Evolutionary conservation across 176 grass and related monocot species (phyloP), one percentile per base, ranked within the genome.

Genomic region (Hordeum marinum): DNA sequence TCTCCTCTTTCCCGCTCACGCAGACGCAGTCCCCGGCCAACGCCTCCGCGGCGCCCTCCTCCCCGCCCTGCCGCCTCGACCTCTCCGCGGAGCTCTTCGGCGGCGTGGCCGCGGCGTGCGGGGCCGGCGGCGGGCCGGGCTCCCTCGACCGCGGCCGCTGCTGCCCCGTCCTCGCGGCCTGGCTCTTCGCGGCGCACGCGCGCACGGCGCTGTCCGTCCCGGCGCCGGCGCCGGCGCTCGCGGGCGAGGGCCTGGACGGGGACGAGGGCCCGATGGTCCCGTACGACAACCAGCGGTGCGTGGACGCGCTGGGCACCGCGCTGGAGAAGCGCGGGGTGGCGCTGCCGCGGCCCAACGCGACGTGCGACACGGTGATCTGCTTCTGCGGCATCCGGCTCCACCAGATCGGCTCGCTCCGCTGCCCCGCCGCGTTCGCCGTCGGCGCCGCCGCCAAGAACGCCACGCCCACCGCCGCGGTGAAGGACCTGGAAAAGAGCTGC

Each of bases 361-460:
- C 93, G 43, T 99, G 96, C 82, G 96, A 96, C 93, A 90, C 90
- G 9, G 93, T 96, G 40, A 77, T 99, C 54, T 99, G 96, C 91
- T 99, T 96, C 88, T 99, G 96, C 82, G 93, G 96, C 80, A 99
- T 99, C 83, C 91, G 96, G 65, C 91, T 99, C 71, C 96, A 99
- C 84, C 96, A 94, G 90, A 99, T 99, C 78, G 93, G 91, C 24
- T 99, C 96, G 78, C 96, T 99, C 64, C 93, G 88, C 18, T 99
- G 96, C 80, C 96, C 96, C 15, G 91, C 96, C 7, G 94, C 96
- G 69, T 99, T 99, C 91, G 82, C 84, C 50, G 75, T 94, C 57
- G 72, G 80, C 11, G 76, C 18, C 26, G 79, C 41, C 0, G 68
- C 94, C 14, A 83, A 79, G 54, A 96, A 99, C 69, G 96, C 94